Evolutionary conservation across 106 monocot genomes (phyloP), one percentile per base, ranked within the genome.

Genomic region (Posidonia australis): DNA sequence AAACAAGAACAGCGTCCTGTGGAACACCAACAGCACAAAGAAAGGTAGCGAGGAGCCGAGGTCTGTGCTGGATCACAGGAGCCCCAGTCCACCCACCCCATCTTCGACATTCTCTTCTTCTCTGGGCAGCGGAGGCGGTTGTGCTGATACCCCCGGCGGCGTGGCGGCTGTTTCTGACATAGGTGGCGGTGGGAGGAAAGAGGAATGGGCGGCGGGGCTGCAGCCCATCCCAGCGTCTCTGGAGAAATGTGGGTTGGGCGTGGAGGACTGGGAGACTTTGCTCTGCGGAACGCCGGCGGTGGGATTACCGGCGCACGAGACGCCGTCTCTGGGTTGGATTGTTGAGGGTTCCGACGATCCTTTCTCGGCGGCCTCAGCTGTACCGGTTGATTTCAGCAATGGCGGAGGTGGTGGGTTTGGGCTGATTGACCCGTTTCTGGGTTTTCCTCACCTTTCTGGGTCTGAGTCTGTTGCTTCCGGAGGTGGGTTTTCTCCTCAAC

Each of bases 21-120:
- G 45, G 62, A 43, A 18, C 43, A 63, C 22, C 62, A 43, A 14
- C 49, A 49, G 1, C 49, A 49, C 19, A 16, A 54, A 9, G 18
- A 65, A 60, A 55, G 69, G 64, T 19, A 66, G 57, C 13, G 21
- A 10, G 18, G 84, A 84, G 46, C 74, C 80, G 9, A 74, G 74
- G 44, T 84, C 84, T 26, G 84, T 84, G 44, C 70, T 84, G 41
- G 80, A 84, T 17, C 72, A 59, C 46, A 62, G 68, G 22, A 64
- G 77, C 72, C 75, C 72, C 16, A 81, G 81, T 67, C 75, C 84
- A 0, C 80, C 80, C 13, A 75, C 70, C 18, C 81, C 84, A 44
- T 68, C 81, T 2, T 78, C 78, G 26, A 78, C 80, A 46, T 66
- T 71, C 52, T 76, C 81, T 58, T 82, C 78, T 45, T 74, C 82